These are phyloP conservation scores for Plasmodium inui DNA, from an alignment of 169 alveolate genomes.

Conservation along the genomic window DNA sequence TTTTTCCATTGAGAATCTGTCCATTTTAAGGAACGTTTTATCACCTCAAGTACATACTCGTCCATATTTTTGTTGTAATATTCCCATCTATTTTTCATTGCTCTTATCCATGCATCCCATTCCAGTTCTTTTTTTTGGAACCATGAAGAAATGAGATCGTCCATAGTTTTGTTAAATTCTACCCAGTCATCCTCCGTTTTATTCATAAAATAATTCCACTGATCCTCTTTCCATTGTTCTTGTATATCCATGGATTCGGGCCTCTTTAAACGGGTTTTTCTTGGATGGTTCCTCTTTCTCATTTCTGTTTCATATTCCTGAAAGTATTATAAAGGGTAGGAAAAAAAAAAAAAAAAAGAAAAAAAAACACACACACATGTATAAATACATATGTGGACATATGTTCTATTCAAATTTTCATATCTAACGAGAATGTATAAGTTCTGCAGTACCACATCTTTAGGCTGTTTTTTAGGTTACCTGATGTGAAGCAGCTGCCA, in stretches of 20 bases:
- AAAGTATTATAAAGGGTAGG: background rate
- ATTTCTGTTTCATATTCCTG: background rate
- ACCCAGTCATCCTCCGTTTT: background rate
- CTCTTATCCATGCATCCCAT: conserved; percentile 23
- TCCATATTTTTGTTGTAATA: conserved; percentile 15
- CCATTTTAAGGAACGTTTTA: background rate
- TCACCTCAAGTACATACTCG: background rate
- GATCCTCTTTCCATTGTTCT: conserved; percentile 18
- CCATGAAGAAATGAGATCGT: background rate
- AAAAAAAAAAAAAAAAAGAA: background rate
- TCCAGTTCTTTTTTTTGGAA: background rate
- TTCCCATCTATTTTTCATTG: conserved; percentile 11
- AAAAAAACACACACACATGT: background rate
- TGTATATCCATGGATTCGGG: background rate
- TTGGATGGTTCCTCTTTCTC: background rate
- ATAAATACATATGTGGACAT: background rate
- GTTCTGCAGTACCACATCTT: background rate
- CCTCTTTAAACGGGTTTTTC: background rate
- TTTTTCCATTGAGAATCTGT: background rate
- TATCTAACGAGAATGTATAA: background rate
- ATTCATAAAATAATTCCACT: background rate
- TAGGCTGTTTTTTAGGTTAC: background rate
- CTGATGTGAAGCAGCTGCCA: background rate
- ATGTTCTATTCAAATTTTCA: too few species aligned
- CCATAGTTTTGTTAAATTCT: background rate